phyloP scores from a whole-genome alignment of 257 asterid species.

The Anisodus acutangulus region DNA sequence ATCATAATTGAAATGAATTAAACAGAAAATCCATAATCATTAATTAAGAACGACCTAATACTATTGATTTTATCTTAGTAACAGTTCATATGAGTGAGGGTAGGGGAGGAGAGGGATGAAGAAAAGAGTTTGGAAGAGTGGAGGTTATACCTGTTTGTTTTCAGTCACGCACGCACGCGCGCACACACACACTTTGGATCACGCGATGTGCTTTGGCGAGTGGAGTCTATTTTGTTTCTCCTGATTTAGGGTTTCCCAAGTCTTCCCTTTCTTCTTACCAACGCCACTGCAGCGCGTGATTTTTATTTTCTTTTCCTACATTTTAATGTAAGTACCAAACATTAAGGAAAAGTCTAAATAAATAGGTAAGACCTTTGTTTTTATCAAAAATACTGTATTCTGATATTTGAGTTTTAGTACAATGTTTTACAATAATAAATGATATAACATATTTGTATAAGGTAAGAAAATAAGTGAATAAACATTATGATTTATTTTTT shows the following conservation, averaged over 20 bases:
- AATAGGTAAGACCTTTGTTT: too few relatives aligned
- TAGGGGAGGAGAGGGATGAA: neutral
- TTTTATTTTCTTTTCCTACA: neutral
- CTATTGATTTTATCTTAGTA: neutral
- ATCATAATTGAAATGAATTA: slow-evolving; percentile 1
- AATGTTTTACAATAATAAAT: too few relatives aligned
- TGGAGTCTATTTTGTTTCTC: neutral
- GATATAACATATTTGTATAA: too few relatives aligned
- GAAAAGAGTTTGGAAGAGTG: neutral
- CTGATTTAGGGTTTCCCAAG: slow-evolving; percentile 23
- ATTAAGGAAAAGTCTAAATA: too few relatives aligned
- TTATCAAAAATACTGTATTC: too few relatives aligned
- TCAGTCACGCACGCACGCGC: neutral
- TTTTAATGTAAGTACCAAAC: neutral
- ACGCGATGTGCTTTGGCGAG: slow-evolving; percentile 33
- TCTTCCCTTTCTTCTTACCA: neutral
- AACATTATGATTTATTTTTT: too few relatives aligned
- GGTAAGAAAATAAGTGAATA: too few relatives aligned
- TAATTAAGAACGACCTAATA: neutral
- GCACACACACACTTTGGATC: slow-evolving; percentile 17
- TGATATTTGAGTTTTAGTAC: too few relatives aligned
- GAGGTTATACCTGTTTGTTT: slow-evolving; percentile 5
- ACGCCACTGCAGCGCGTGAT: slow-evolving; percentile 32
- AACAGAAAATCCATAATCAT: neutral
- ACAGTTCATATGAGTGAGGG: neutral